Base-by-base conservation (phyloP, 129 eudicot genomes). In the Saposhnikovia divaricata region DNA sequence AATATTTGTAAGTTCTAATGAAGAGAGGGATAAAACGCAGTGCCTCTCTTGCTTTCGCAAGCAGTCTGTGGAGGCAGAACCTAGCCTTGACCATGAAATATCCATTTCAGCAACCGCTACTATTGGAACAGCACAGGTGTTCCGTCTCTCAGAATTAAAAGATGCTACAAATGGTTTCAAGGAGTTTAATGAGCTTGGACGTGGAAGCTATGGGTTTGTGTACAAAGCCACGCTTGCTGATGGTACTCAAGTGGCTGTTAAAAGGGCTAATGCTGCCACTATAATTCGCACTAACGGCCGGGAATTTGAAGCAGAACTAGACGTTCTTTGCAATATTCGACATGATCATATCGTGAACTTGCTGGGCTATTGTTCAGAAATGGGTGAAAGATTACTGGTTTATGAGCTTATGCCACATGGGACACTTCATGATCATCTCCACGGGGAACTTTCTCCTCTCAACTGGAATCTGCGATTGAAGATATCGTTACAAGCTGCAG, bases 251-350 rank as follows among this genome's bases (percentile, higher is more conserved):
- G 81, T 78, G 81, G 81, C 81, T 14, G 81, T 78, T 2, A 78
- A 78, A 78, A 61, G 81, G 81, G 81, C 81, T n/a, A 78, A 78
- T 43, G 81, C 81, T 6, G 81, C 81, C 81, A 78, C 81, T 63
- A 78, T 78, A 78, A 78, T 78, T 44, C 81, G 69, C 57, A 78
- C 81, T 53, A 78, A 78, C 12, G 69, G 63, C 59, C 42, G 81
- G 59, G 81, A 78, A 78, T 78, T 78, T n/a, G 81, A 78, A 78
- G 81, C 81, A 28, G 81, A 78, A 27, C 59, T 78, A n/a, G 81
- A 78, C 18, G 19, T 78, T 25, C 81, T 78, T 16, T 78, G 81
- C 43, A 63, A 65, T 78, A 42, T 78, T 25, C 74, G 81, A 59
- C 81, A 78, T 27, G 15, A 69, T n/a, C 72, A 78, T 28, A 78